Conservation (phyloP, 164 flowering plant species). For the Nelumbo lutea region DNA sequence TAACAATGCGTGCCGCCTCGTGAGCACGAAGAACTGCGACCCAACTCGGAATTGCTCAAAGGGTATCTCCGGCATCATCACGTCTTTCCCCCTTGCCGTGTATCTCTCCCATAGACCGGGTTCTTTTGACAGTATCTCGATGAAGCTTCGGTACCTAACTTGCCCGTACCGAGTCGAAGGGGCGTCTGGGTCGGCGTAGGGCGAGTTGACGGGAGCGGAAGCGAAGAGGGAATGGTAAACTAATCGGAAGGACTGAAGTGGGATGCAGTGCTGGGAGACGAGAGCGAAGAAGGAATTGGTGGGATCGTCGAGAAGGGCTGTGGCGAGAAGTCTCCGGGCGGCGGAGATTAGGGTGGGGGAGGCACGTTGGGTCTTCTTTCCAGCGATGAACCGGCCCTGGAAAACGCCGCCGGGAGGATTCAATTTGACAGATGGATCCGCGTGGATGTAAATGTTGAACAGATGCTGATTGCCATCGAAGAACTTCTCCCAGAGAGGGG, state of each 20-base stretch:
- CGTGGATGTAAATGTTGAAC: slow-evolving; percentile 83
- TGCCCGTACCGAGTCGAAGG: slow-evolving; percentile 17
- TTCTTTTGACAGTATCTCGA: slow-evolving; percentile 58
- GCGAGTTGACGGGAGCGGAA: slow-evolving; percentile 18
- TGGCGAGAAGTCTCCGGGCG: slow-evolving; percentile 75
- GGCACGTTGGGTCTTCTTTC: slow-evolving; percentile 22
- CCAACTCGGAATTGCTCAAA: slow-evolving; percentile 71
- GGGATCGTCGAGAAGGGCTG: slow-evolving; percentile 40
- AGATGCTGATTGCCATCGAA: slow-evolving; percentile 31
- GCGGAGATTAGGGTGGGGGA: slow-evolving; percentile 11
- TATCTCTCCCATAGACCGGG: slow-evolving; percentile 34
- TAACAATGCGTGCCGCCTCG: slow-evolving; percentile 48
- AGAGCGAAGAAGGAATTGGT: no score
- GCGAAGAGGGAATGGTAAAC: slow-evolving; percentile 21
- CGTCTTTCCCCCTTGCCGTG: slow-evolving; percentile 53
- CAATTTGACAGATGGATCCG: slow-evolving; percentile 57
- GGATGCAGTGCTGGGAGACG: slow-evolving; percentile 94
- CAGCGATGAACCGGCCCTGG: slow-evolving; percentile 37
- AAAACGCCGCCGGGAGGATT: slow-evolving; percentile 44
- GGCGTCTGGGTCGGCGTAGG: slow-evolving; percentile 8
- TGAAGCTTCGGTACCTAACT: slow-evolving; percentile 40
- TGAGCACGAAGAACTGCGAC: slow-evolving; percentile 73
- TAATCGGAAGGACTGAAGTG: slow-evolving; percentile 69
- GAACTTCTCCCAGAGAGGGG: slow-evolving; percentile 81
- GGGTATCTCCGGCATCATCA: slow-evolving; percentile 74